Conservation (phyloP, 371 early-diverging fungal species). For the Mortierella sp. region DNA sequence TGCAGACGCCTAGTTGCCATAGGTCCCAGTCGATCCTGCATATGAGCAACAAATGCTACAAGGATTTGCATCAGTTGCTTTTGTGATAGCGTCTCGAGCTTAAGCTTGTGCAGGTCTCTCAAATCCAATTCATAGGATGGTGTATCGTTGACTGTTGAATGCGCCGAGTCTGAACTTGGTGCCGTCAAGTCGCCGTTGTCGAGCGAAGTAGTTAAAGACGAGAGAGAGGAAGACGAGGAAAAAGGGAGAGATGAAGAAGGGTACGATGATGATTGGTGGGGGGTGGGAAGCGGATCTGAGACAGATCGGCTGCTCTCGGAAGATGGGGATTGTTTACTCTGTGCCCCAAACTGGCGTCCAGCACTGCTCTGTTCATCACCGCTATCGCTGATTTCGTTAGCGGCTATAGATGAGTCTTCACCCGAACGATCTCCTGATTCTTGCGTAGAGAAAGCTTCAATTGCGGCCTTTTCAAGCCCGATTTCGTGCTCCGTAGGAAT, state of each 20-base stretch:
- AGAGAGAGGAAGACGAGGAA: neutral
- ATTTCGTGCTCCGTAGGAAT: conserved; percentile 28
- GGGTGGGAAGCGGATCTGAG: neutral
- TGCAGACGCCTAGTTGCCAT: conserved; percentile 55
- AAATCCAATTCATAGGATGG: conserved; percentile 9
- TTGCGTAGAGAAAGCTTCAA: conserved; percentile 32
- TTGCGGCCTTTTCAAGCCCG: conserved; percentile 42
- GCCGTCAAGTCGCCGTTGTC: neutral
- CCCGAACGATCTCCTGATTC: neutral
- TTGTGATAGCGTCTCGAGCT: conserved; percentile 32
- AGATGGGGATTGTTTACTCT: neutral
- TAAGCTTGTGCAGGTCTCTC: conserved; percentile 17
- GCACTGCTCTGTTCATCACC: neutral
- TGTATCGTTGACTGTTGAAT: neutral
- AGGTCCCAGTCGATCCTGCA: conserved; percentile 50
- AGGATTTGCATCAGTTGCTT: conserved; percentile 45
- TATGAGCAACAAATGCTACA: conserved; percentile 46
- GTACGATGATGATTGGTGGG: neutral
- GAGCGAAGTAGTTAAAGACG: neutral
- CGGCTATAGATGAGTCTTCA: neutral
- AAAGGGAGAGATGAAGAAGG: neutral
- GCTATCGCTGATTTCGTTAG: neutral
- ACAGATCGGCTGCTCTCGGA: neutral
- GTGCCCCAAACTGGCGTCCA: neutral
- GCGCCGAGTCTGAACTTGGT: neutral